Conservation (phyloP, 176 grass and related monocot species). For the Oryza australiensis region DNA sequence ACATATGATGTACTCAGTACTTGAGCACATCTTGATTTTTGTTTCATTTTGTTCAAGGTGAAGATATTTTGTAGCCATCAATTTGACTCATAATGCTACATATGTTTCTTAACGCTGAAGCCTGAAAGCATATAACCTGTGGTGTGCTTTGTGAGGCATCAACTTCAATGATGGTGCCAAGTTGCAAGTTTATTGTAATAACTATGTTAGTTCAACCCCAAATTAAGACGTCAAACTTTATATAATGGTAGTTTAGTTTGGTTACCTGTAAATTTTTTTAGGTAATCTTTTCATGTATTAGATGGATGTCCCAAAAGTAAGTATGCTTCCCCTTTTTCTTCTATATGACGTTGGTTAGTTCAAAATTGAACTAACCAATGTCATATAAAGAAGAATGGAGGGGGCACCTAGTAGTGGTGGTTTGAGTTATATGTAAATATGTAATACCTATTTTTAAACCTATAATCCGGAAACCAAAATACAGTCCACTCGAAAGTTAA, state of each 20-base stretch:
- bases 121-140: neutral
- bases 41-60: constrained; percentile 1
- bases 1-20: neutral
- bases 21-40: neutral
- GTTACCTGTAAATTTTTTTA: neutral
- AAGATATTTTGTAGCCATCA: neutral
- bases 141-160: neutral
- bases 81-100: neutral
- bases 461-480: neutral
- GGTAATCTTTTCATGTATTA: neutral
- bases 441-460: neutral
- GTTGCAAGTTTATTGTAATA: constrained; percentile 10
- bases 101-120: neutral
- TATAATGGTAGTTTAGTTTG: neutral
- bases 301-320: neutral
- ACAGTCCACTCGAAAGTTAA: constrained; percentile 7
- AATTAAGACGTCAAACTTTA: neutral
- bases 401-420: neutral
- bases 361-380: too few species aligned
- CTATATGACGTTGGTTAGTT: too few species aligned
- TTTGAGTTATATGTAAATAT: neutral
- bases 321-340: too few species aligned
- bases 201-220: neutral
- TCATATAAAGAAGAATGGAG: too few species aligned
- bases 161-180: neutral